Base-by-base conservation (phyloP, 2,329 filamentous ascomycete genomes). In the Sporothrix pseudoabietina region DNA sequence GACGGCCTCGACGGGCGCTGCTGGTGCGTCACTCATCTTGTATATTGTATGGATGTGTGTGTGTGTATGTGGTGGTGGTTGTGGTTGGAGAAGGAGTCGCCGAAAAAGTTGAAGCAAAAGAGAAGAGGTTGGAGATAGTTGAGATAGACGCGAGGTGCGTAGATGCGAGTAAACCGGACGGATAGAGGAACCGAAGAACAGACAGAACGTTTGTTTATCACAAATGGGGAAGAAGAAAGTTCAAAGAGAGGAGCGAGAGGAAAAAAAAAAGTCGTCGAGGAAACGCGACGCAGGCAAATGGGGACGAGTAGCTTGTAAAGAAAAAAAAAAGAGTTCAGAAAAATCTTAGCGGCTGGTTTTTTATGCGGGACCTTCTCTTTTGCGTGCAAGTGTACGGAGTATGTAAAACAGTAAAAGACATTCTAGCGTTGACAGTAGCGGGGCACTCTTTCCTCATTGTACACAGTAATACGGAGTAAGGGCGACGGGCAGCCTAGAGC, bases 11-110 rank as follows among this genome's bases (percentile, higher is more conserved):
- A 74, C 74, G 16, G 76, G 73, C 44, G 72, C 74, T 32, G 75
- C 70, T 65, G 75, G 32, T 65, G 76, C 75, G 74, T 76, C 76
- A 74, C 75, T 77, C 78, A 79, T 79, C 47, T 54, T 77, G n/a
- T 61, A 35, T 63, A 32, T 54, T 77, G n/a, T 61, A 35, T 63
- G 59, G 61, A 66, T 47, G n/a, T 47, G 61, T 66, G 39, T 66
- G 39, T 8, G 8, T 22, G 59, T 39, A 68, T 49, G 49, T 19
- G 6, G 35, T 32, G 52, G 32, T 8, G 52, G 22, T 55, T 22
- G 26, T 30, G 26, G 52, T 30, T 12, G 52, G 22, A 30, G 52
- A 55, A 55, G 52, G 22, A 22, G 22, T 16, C 1, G 52, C 22
- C 5, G 19, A 26, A 22, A 19, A 22, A 52, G 12, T n/a, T 12